Base-by-base conservation (phyloP, 2,329 filamentous ascomycete genomes). In the Alternaria sp. region DNA sequence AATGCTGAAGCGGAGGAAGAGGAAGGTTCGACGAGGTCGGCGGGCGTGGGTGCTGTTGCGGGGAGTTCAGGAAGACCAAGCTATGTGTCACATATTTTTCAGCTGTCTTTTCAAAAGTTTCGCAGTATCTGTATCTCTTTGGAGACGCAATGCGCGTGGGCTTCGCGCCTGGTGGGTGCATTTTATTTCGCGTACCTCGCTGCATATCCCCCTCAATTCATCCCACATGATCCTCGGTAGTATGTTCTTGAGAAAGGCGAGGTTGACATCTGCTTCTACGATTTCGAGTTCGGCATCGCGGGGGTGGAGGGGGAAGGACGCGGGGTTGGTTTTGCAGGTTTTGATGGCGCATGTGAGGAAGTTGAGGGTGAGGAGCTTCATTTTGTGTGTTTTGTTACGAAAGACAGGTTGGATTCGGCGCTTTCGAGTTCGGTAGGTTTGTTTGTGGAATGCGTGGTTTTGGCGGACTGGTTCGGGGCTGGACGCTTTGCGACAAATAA, bases 331-430 rank as follows among this genome's bases (percentile, higher is more conserved):
- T 83, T 96, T 97, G 90, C 96, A 99, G 60, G 92, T 86, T 86
- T 97, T 98, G 78, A 96, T 92, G 66, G 96, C 95, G 85, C 96
- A 99, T 75, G 93, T 96, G 69, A 98, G 85, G 82, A 99, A 99
- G 83, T 98, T 98, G 75, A 97, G 90, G 65, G 94, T 97, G 56
- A 98, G 88, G 67, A 98, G 85, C 82, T 98, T 98, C 96, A 99
- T 99, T 58, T 50, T 64, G 44, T 21, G 20, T 3, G 14, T 18
- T 37, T 41, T 6, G 37, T 53, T 23, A 26, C 21, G 8, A 3
- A 7, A n/a, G 6, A 20, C 33, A 23, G 30, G 11, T 20, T 11
- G 5, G 15, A 49, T 20, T 20, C 11, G 15, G 23, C 30, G 20
- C 30, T 56, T 15, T 26, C 4, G 23, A 6, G 23, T 44, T 9